phyloP scores from a whole-genome alignment of 495 filamentous ascomycete genomes.

The Poronia punctata region DNA sequence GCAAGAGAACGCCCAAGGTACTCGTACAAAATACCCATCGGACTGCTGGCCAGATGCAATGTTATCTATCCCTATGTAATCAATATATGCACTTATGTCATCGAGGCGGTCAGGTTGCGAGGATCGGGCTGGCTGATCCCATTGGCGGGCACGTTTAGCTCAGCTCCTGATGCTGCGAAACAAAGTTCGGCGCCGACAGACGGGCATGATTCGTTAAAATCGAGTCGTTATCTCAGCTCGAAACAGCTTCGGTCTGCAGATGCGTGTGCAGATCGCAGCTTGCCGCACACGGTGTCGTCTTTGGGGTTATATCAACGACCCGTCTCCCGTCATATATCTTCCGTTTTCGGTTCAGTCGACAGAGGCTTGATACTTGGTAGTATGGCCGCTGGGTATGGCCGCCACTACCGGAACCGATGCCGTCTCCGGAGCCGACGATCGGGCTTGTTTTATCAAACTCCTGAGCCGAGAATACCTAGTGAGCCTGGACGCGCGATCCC shows the following conservation, averaged over 20 bases:
- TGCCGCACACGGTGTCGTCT: slow-evolving; percentile 3
- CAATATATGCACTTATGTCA: no score
- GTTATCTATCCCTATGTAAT: no score
- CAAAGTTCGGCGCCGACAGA: background rate
- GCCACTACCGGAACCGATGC: slow-evolving; percentile 3
- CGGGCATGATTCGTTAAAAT: slow-evolving; percentile 5
- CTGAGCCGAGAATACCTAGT: slow-evolving; percentile 26
- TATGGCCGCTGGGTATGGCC: slow-evolving; percentile 14
- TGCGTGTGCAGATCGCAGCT: slow-evolving; percentile 1
- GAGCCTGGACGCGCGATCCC: slow-evolving; percentile 12
- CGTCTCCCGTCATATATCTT: slow-evolving; percentile 2
- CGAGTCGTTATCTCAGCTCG: slow-evolving; percentile 17
- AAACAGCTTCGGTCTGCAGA: slow-evolving; percentile 20
- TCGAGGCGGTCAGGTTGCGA: slow-evolving; percentile 4
- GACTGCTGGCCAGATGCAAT: no score
- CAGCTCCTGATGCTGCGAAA: slow-evolving; percentile 9
- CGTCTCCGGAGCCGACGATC: slow-evolving; percentile 1
- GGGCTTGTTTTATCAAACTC: slow-evolving; percentile 28
- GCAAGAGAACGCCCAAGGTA: no score
- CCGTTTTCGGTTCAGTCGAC: slow-evolving; percentile 2
- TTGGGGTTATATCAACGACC: slow-evolving; percentile 6
- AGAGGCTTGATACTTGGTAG: slow-evolving; percentile 4
- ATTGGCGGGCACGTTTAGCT: slow-evolving; percentile 6
- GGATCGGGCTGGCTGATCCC: background rate
- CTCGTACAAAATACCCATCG: no score